Evolutionary conservation across 305 asterid species (phyloP).

Genomic region (Fraxinus sp.): DNA sequence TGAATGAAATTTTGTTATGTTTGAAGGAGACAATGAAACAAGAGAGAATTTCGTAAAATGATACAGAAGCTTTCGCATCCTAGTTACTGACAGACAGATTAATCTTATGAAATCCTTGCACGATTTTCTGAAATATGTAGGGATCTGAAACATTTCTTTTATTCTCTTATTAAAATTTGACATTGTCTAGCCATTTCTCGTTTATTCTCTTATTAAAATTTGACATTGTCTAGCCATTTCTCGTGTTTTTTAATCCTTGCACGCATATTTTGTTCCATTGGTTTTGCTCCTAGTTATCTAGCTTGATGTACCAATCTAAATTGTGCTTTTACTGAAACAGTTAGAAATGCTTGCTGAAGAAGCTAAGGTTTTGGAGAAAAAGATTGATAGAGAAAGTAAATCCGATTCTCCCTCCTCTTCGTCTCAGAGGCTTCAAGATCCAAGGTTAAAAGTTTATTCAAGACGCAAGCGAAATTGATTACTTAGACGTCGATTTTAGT

Average conservation of each 20-base stretch:
- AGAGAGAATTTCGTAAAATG: background rate
- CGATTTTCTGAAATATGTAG: background rate
- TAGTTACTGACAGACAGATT: background rate
- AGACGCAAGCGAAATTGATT: background rate
- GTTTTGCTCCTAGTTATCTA: background rate
- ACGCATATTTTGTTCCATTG: background rate
- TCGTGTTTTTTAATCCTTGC: background rate
- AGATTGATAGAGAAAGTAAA: slow-evolving; percentile 36
- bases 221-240: background rate
- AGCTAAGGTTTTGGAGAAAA: slow-evolving; percentile 58
- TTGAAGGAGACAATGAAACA: background rate
- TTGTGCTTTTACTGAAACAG: slow-evolving; percentile 44
- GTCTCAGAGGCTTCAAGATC: background rate
- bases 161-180: background rate
- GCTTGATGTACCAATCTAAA: background rate
- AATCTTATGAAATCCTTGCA: background rate
- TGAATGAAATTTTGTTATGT: background rate
- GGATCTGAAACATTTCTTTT: background rate
- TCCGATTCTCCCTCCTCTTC: background rate
- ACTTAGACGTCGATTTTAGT: background rate
- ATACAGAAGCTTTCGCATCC: background rate
- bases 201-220: background rate
- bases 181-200: background rate
- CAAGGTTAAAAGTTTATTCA: slow-evolving; percentile 2
- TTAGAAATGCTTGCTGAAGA: slow-evolving; percentile 65